These are phyloP conservation scores for Blumeria graminis DNA, from an alignment of 2,329 filamentous ascomycete species.

Conservation along the genomic window DNA sequence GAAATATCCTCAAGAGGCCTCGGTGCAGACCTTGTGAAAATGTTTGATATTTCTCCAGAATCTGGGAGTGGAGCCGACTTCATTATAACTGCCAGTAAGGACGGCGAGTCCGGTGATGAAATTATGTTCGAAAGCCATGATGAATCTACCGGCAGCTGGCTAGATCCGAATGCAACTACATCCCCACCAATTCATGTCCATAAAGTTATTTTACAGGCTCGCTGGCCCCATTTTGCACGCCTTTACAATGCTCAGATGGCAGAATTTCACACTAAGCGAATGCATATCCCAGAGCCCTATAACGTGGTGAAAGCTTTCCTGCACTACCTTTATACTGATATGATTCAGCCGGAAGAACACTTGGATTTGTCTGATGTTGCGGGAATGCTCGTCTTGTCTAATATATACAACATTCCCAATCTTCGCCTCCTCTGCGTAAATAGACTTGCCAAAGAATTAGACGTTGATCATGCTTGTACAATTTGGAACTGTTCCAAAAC, in stretches of 20 bases:
- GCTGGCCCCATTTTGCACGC: constrained; percentile 90
- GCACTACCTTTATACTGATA: constrained; percentile 92
- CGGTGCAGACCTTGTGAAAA: constrained; percentile 60
- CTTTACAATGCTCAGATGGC: constrained; percentile 88
- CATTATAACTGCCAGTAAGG: constrained; percentile 65
- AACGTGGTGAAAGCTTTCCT: constrained; percentile 83
- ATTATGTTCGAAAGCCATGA: constrained; percentile 25
- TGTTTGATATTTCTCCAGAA: constrained; percentile 73
- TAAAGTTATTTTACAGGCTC: constrained; percentile 75
- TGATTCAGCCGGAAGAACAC: constrained; percentile 37
- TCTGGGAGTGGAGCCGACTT: constrained; percentile 76
- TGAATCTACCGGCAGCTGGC: constrained; percentile 24
- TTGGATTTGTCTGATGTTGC: constrained; percentile 65
- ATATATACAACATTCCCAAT: constrained; percentile 92
- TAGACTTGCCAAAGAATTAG: constrained; percentile 68
- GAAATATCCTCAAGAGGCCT: constrained; percentile 41
- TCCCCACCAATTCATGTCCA: constrained; percentile 84
- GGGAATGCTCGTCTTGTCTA: constrained; percentile 87
- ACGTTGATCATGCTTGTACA: constrained; percentile 82
- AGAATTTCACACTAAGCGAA: constrained; percentile 87
- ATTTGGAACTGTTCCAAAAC: constrained; percentile 88
- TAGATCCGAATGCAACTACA: constrained; percentile 35
- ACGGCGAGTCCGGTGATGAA: constrained; percentile 44
- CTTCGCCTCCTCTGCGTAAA: constrained; percentile 80
- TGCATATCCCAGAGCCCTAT: constrained; percentile 96